Conservation (phyloP, 2,329 filamentous ascomycete species). For the Fusarium duplospermum region DNA sequence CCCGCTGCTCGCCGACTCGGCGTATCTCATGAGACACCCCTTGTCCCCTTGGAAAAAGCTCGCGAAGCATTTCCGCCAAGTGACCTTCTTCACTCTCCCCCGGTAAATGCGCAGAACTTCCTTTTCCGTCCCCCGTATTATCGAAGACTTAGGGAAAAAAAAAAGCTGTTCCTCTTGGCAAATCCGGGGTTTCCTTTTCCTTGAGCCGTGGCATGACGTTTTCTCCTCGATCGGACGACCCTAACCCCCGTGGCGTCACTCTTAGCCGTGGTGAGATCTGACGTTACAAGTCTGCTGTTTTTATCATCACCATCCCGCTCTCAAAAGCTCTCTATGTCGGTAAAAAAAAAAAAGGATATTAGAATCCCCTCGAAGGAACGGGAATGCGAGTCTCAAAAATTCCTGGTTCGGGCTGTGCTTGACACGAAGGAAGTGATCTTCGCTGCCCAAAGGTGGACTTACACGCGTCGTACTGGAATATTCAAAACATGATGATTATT, state of each 20-base stretch:
- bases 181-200: constrained; percentile 5
- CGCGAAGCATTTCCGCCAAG: constrained; percentile 6
- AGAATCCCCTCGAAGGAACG: neutral
- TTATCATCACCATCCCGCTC: neutral
- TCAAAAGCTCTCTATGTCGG: neutral
- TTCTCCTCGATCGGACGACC: constrained; percentile 1
- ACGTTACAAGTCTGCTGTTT: constrained; percentile 12
- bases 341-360: neutral
- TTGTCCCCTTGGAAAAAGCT: neutral
- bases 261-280: constrained; percentile 10
- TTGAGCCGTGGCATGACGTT: constrained; percentile 7
- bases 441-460: constrained; percentile 1
- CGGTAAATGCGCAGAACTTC: neutral
- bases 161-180: neutral
- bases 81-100: neutral
- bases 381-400: neutral
- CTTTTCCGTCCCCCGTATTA: neutral
- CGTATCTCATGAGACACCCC: neutral
- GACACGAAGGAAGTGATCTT: neutral
- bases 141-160: neutral
- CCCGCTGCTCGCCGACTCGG: constrained; percentile 1
- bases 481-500: neutral
- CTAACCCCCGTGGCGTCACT: constrained; percentile 1
- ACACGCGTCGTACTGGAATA: neutral
- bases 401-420: neutral